A percentile compares a stretch with the other conserved stretches of the same genome.
Evolutionary conservation across 164 flowering plant species (phyloP).

Genomic region (Stephania japonica): DNA sequence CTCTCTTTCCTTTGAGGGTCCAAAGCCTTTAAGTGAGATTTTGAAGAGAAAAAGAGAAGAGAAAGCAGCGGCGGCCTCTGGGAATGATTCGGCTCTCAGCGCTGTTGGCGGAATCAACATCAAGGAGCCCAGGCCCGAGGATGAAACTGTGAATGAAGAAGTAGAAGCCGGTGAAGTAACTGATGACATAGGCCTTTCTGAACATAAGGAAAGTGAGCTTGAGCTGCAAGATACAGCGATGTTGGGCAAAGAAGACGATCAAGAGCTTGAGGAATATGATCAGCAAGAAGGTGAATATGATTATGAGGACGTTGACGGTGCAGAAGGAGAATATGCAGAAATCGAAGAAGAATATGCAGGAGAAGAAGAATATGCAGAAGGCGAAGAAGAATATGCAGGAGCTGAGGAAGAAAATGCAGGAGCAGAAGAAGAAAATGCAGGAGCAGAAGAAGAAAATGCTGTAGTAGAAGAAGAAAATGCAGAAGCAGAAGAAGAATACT

Average conservation of each 20-base stretch:
- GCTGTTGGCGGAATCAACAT: constrained; percentile 18
- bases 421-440: neutral
- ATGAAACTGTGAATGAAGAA: constrained; percentile 9
- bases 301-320: constrained; percentile 50
- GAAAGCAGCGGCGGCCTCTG: constrained; percentile 21
- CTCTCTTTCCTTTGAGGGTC: constrained; percentile 66
- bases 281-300: constrained; percentile 49
- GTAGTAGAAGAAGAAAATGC: too few relatives aligned
- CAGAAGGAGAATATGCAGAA: constrained; percentile 52
- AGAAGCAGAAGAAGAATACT: constrained; percentile 41
- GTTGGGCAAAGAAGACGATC: constrained; percentile 31
- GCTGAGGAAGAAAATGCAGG: constrained; percentile 53
- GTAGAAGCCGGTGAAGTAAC: constrained; percentile 16
- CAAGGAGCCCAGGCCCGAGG: constrained; percentile 22
- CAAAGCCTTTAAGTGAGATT: constrained; percentile 73
- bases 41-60: constrained; percentile 68
- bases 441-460: constrained; percentile 57
- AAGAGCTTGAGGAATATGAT: constrained; percentile 46
- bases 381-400: constrained; percentile 37
- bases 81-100: constrained; percentile 15
- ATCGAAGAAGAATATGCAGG: constrained; percentile 52
- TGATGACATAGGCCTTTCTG: constrained; percentile 21
- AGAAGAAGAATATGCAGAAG: constrained; percentile 61
- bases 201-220: constrained; percentile 17
- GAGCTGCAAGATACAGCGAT: constrained; percentile 40